Base-by-base conservation (phyloP, 2,329 filamentous ascomycete species). In the Penicillium glabrum region DNA sequence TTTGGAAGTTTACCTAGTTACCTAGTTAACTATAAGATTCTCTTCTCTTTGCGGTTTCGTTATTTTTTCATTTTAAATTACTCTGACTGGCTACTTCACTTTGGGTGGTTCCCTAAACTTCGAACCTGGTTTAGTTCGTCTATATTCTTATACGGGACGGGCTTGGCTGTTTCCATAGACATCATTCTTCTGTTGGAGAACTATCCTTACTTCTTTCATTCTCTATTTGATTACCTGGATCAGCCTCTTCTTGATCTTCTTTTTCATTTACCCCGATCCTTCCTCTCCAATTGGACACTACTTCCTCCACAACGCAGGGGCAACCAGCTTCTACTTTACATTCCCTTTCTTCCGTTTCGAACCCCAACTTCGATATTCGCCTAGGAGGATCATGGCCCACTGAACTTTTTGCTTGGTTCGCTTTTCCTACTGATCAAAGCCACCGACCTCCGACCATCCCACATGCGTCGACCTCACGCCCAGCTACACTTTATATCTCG, bases 161-260 rank as follows among this genome's bases (percentile, higher is more conserved):
- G 59, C 59, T 63, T 62, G 60, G 57, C 57, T 46, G 51, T 60
- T 60, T 61, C 58, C 64, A 65, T 65, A 65, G 64, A 65, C 61
- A 64, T 67, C 64, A 65, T 61, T 58, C 50, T 58, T 60, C 26
- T 23, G 44, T 53, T 53, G 50, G 37, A 33, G 29, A 53, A 37
- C 41, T 47, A 55, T 55, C 45, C 54, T 58, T 33, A 57, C 44
- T 46, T 56, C 59, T 53, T 51, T 39, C 27, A 46, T 37, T 48
- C 41, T 31, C 24, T 19, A 33, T 35, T 33, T 29, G 16, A 26
- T 44, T 14, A 46, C 27, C 26, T 31, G 24, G 21, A 37, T 53
- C 50, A 31, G 41, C 50, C 37, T 46, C 50, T 27, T 35, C 27
- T 48, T 29, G 27, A 1, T 37, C 43, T 45, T 45, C 21, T 39